Base-by-base conservation (phyloP, 108 stramenopile species). In the Cylindrotheca fusiformis region DNA sequence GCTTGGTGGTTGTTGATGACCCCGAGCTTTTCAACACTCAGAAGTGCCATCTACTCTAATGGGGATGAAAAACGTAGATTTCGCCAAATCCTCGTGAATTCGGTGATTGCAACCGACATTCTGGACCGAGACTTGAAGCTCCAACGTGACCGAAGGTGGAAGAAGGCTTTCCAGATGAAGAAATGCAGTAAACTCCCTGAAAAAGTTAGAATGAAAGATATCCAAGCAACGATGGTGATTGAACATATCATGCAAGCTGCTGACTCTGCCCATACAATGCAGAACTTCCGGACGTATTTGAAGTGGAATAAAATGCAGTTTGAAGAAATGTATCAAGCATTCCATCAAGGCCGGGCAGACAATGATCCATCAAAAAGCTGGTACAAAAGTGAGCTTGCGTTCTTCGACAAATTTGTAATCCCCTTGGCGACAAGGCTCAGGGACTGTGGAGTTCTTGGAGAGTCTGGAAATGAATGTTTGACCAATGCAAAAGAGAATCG, bases 61-160 rank as follows among this genome's bases (percentile, higher is more conserved):
- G 21, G 14, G 25, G 63, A 58, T 21, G 82, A 83, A 2, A 68
- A 63, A 48, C 41, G 52, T n/a, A 55, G 63, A 30, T 83, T 83
- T 50, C 66, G 82, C 23, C 72, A 76, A 23, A n/a, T 73, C 2
- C 69, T 83, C 1, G 78, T 83, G 30, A 78, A 79, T 70, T 53
- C 65, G 3, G 82, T 83, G 17, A 41, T 83, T 5, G 56, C 66
- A 14, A 83, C 82, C 2, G 82, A 83, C 53, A 68, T 82, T 50
- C 14, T 41, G 41, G 54, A 55, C 26, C 31, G 23, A 8, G 31
- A 55, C 8, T 20, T 55, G 41, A 21, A 56, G 23, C 30, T 14
- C 3, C 33, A 57, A 3, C 6, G 29, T 25, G 55, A 55, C 17
- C 12, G 4, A 3, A 26, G 47, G 3, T 66, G 65, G 65, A 56